Percentiles rank a stretch among this genome's conserved stretches.
Evolutionary conservation across 768 basidiomycete genomes (phyloP).

Genomic region (Pholiota conissans): DNA sequence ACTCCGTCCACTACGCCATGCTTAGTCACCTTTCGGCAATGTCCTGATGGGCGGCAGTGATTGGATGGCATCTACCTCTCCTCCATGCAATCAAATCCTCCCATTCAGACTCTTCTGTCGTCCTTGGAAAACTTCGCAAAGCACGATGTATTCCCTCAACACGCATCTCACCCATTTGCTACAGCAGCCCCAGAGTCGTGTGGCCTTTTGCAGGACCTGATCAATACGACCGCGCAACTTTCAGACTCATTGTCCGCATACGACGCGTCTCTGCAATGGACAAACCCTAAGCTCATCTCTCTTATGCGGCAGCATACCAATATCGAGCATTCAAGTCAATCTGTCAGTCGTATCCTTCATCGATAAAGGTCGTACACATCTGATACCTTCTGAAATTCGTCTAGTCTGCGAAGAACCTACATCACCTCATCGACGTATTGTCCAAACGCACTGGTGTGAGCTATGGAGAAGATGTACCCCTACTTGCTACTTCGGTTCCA

Average conservation of each 20-base stretch:
- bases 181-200: conserved; percentile 40
- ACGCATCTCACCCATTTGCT: conserved; percentile 46
- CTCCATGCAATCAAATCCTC: conserved; percentile 5
- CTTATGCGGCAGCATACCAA: conserved; percentile 63
- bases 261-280: conserved; percentile 44
- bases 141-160: conserved; percentile 33
- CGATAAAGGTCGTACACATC: conserved; percentile 5
- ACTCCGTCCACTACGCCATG: too few species aligned
- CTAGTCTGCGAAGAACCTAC: conserved; percentile 57
- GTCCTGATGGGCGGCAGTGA: not conserved
- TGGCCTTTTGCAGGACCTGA: conserved; percentile 47
- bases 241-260: conserved; percentile 54
- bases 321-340: conserved; percentile 50
- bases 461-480: conserved; percentile 68
- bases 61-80: not conserved
- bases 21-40: not conserved
- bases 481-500: conserved; percentile 41
- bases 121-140: conserved; percentile 41
- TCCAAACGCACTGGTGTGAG: conserved; percentile 43
- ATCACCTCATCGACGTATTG: conserved; percentile 47
- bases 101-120: conserved; percentile 37
- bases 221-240: conserved; percentile 52
- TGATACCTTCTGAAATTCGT: conserved; percentile 3
- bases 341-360: conserved; percentile 38
- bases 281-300: conserved; percentile 68